phyloP scores from a whole-genome alignment of 1,284 basidiomycete genomes.

The Fomitopsis palustris region DNA sequence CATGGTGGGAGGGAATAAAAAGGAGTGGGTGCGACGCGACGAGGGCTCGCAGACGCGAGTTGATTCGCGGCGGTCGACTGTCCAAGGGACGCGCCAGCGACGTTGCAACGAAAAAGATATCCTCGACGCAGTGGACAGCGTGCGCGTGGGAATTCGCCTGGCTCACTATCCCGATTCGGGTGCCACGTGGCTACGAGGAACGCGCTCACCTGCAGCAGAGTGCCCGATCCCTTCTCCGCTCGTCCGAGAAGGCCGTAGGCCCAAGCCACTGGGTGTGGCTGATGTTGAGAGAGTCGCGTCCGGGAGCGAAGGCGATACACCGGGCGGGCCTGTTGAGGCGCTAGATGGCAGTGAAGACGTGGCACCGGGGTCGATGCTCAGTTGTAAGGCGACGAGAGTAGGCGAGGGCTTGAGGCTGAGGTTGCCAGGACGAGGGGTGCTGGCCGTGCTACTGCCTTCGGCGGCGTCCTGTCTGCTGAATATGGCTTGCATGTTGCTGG shows the following conservation, averaged over 20 bases:
- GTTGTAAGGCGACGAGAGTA: not conserved
- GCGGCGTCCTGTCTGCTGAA: not conserved
- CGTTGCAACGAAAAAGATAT: constrained; percentile 13
- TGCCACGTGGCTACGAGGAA: constrained; percentile 7
- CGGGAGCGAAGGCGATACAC: not conserved
- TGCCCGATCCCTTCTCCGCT: not conserved
- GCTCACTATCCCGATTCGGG: constrained; percentile 7
- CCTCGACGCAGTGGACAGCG: not conserved
- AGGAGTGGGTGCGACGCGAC: constrained; percentile 4
- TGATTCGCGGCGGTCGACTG: constrained; percentile 3
- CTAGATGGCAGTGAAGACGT: not conserved
- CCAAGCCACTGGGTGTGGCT: not conserved
- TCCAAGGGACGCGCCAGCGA: constrained; percentile 10
- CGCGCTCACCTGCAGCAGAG: constrained; percentile 7
- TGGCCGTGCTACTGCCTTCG: constrained; percentile 5
- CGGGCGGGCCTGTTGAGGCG: not conserved
- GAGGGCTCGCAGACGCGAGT: not conserved
- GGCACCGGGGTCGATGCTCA: not conserved
- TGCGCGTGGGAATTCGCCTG: constrained; percentile 20
- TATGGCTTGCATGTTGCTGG: constrained; percentile 1
- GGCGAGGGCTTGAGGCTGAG: not conserved
- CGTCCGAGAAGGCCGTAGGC: not conserved
- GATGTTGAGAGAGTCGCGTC: not conserved
- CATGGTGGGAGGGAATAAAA: constrained; percentile 10
- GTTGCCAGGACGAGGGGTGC: not conserved